A percentile compares a stretch with the other conserved stretches of the same genome.
phyloP scores from a whole-genome alignment of 73 alveolate genomes.

The Blepharisma stoltei region DNA sequence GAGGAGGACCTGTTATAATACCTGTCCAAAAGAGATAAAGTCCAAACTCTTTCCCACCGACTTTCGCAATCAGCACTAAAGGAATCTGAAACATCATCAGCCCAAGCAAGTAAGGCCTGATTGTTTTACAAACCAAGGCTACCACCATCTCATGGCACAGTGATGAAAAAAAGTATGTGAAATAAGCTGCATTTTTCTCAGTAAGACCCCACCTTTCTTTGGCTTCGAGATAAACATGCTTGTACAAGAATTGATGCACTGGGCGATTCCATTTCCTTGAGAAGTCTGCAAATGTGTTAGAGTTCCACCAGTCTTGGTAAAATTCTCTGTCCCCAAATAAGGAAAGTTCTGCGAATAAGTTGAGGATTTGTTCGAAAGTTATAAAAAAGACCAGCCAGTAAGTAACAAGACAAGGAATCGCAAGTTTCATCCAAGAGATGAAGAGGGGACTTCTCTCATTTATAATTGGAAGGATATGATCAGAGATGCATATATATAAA shows the following conservation, averaged over 20 bases:
- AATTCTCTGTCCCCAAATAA: conserved; percentile 60
- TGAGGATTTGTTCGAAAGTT: conserved; percentile 23
- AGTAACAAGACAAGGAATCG: neutral
- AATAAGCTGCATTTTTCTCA: neutral
- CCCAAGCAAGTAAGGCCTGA: neutral
- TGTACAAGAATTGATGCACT: conserved; percentile 47
- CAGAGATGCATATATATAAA: too few species aligned
- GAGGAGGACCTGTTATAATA: too few species aligned
- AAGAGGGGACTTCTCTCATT: too few species aligned
- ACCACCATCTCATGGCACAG: neutral
- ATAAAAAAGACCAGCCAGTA: neutral
- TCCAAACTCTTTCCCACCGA: too few species aligned
- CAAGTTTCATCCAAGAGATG: neutral
- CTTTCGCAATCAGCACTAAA: neutral
- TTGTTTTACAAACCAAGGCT: neutral
- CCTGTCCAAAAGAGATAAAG: too few species aligned
- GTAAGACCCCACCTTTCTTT: neutral
- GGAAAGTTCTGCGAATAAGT: conserved; percentile 51
- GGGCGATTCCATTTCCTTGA: conserved; percentile 68
- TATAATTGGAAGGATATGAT: too few species aligned
- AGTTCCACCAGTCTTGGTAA: conserved; percentile 72
- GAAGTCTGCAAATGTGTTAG: conserved; percentile 53
- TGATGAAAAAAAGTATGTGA: neutral
- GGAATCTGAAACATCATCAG: conserved; percentile 1
- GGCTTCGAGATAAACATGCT: conserved; percentile 43